These are phyloP conservation scores for Xylaria telfairii DNA, from an alignment of 495 filamentous ascomycete species.

Conservation along the genomic window DNA sequence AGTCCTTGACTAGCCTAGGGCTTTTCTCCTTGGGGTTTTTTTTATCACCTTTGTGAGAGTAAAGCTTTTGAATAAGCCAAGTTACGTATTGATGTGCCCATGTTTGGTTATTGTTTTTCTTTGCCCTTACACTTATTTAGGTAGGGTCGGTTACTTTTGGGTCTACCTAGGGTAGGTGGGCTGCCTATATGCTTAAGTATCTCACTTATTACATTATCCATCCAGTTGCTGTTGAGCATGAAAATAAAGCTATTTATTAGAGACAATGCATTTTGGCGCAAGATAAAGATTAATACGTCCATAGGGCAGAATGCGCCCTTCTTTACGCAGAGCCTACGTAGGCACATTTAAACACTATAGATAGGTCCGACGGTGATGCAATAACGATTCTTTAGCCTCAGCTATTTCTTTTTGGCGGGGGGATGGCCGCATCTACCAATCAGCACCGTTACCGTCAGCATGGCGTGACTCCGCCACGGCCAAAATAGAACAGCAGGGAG, in stretches of 20 bases:
- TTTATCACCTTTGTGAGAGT: neutral
- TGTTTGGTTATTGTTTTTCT: neutral
- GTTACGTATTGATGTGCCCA: neutral
- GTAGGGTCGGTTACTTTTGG: neutral
- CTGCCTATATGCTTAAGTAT: too few relatives aligned
- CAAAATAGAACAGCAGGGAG: constrained; percentile 18
- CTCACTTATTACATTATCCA: neutral
- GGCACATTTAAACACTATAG: neutral
- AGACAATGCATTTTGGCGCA: neutral
- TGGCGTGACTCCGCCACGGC: constrained; percentile 6
- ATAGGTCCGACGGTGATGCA: neutral
- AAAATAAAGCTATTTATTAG: neutral
- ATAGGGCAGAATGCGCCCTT: neutral
- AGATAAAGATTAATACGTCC: neutral
- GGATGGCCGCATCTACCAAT: neutral
- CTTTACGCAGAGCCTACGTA: neutral
- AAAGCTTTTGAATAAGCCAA: neutral
- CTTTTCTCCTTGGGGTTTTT: neutral
- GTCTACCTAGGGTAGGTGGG: too few relatives aligned
- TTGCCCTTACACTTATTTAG: too few relatives aligned
- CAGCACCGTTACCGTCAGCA: neutral
- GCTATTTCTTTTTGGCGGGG: neutral
- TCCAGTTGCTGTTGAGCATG: neutral
- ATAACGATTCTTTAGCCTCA: neutral
- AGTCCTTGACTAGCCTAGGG: neutral